Evolutionary conservation across 108 stramenopile genomes (phyloP).

Genomic region (Nannochloropsis oceanica): DNA sequence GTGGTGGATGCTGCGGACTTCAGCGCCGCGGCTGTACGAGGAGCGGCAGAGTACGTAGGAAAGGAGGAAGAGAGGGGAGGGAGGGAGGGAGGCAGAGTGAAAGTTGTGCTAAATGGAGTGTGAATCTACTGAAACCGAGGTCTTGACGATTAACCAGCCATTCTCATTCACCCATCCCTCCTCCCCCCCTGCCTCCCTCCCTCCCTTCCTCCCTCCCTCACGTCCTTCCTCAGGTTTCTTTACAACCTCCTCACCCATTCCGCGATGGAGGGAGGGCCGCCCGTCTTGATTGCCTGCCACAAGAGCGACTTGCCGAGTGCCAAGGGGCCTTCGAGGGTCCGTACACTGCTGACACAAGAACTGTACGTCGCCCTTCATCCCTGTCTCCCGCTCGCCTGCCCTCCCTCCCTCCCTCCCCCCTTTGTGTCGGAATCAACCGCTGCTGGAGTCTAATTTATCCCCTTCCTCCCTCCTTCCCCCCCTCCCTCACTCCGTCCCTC

Average conservation of each 20-base stretch:
- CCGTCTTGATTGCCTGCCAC: neutral
- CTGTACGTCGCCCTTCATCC: too few species aligned
- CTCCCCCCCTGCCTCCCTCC: neutral
- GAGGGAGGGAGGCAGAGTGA: neutral
- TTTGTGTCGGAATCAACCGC: too few species aligned
- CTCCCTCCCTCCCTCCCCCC: too few species aligned
- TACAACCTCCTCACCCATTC: neutral
- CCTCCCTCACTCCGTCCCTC: too few species aligned
- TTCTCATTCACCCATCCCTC: neutral
- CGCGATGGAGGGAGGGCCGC: neutral
- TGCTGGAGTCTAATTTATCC: too few species aligned
- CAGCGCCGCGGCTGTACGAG: neutral
- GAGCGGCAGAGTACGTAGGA: neutral
- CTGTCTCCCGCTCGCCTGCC: too few species aligned
- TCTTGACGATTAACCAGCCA: neutral
- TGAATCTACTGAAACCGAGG: too few species aligned
- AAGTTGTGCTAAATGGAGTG: too few species aligned
- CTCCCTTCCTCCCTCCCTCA: too few species aligned
- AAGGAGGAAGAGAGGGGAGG: neutral
- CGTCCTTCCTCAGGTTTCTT: neutral
- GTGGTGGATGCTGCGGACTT: neutral
- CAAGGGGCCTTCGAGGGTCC: neutral
- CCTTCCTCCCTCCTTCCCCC: too few species aligned
- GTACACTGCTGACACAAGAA: neutral
- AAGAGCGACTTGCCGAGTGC: neutral